Conservation (phyloP, 208 protist species). For the Leishmania mexicana region DNA sequence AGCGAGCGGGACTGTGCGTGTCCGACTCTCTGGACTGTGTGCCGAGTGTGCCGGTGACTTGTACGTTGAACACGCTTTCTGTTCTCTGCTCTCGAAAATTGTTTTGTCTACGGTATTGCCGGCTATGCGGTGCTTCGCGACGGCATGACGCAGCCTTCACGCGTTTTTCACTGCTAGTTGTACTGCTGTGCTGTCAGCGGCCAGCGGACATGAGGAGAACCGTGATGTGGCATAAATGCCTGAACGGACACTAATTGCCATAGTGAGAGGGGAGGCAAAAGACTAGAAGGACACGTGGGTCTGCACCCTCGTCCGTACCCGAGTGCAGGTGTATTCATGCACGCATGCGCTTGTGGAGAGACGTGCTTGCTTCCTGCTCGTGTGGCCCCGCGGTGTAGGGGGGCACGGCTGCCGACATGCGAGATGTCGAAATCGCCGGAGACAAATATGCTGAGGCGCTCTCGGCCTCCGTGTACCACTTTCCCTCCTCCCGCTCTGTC, state of each 20-base stretch:
- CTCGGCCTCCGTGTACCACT: neutral
- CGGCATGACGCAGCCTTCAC: neutral
- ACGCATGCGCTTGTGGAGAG: neutral
- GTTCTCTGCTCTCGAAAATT: neutral
- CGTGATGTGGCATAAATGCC: too few relatives aligned
- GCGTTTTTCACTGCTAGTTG: neutral
- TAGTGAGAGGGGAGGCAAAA: too few relatives aligned
- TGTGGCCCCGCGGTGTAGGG: neutral
- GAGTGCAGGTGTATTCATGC: neutral
- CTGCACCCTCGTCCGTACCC: neutral
- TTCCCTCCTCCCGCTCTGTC: neutral
- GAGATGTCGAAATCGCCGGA: neutral
- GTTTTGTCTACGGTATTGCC: too few relatives aligned
- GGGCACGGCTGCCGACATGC: too few relatives aligned
- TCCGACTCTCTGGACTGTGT: neutral
- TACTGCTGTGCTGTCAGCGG: neutral
- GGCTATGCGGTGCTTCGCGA: neutral
- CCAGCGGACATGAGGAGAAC: too few relatives aligned
- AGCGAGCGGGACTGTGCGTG: too few relatives aligned
- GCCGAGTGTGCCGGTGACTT: neutral
- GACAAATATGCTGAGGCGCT: neutral
- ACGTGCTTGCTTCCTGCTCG: too few relatives aligned
- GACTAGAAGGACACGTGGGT: neutral
- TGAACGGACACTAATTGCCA: too few relatives aligned
- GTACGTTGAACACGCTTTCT: fast-evolving